These are phyloP conservation scores for Nepenthes gracilis DNA, from an alignment of 148 eudicot genomes.

Conservation along the genomic window DNA sequence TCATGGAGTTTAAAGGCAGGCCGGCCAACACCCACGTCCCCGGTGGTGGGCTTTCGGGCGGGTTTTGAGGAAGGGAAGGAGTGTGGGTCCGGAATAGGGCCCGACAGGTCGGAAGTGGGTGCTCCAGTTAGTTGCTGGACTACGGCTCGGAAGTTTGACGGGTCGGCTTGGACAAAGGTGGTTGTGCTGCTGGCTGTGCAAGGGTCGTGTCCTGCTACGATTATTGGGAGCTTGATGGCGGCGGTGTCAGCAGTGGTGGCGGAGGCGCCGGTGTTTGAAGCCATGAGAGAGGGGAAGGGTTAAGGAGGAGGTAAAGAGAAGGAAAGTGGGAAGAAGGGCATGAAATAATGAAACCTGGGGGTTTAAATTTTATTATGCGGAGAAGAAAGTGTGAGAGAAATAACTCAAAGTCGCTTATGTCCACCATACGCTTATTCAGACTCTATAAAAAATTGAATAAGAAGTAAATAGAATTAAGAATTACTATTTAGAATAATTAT, in stretches of 20 bases:
- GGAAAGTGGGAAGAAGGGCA: neutral
- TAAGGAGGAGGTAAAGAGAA: neutral
- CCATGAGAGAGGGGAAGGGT: neutral
- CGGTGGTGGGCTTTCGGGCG: no score
- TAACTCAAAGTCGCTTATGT: no score
- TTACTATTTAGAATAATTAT: no score
- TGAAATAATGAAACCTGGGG: neutral
- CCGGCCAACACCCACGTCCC: no score
- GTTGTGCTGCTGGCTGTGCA: constrained; percentile 5
- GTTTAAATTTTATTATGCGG: no score
- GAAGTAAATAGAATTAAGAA: no score
- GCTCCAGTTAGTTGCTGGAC: constrained; percentile 46
- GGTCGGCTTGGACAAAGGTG: constrained; percentile 52
- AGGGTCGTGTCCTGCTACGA: neutral
- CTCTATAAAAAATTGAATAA: no score
- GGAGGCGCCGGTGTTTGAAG: neutral
- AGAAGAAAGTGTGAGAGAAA: no score
- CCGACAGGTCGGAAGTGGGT: neutral
- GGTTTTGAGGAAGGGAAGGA: neutral
- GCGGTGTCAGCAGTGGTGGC: neutral
- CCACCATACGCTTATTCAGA: no score
- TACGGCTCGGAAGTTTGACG: constrained; percentile 36
- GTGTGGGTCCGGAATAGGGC: neutral
- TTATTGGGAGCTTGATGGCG: neutral
- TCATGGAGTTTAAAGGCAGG: constrained; percentile 21